Evolutionary conservation across 2,329 filamentous ascomycete species (phyloP), one percentile per base, ranked within the genome.

Genomic region (Talaromyces sp.): DNA sequence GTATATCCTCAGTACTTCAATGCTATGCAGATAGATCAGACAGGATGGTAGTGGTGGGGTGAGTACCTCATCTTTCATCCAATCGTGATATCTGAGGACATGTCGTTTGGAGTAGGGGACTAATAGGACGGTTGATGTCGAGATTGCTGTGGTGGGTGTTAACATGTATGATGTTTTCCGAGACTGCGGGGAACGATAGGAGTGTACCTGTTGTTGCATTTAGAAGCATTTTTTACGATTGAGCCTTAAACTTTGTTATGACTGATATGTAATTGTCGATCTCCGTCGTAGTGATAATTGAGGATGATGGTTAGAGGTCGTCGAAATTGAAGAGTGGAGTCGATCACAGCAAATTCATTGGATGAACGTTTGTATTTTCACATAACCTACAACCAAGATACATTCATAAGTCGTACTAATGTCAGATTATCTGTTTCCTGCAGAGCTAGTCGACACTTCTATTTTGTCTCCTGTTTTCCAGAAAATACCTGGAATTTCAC

Each of bases 71-170:
- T 95, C 89, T 81, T 93, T 85, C 93, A 98, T 97, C 94, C 94
- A 98, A 72, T 84, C 81, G 75, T 97, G 92, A 75, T 97, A 97
- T 43, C 84, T 88, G 17, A 84, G 84, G 27, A 98, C 94, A 81
- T 97, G 94, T 73, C 88, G 90, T 43, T 83, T 79, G 68, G 89
- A 89, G 78, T 97, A 97, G 0, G 93, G 93, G 10, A 97, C 92
- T 10, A 98, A 85, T 19, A 96, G 84, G 52, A 91, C 81, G 59
- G 82, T 82, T 4, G 84, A 78, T 1, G 90, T 90, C 3, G 86
- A 83, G 37, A 96, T 80, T 19, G 89, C 92, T 96, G 70, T 27
- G 15, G 27, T 50, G n/a, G 3, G 3, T 13, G n/a, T 22, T 1
- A 22, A 11, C 31, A 56, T 8, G n/a, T 39, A 3, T 22, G 17